Evolutionary conservation across 2,329 filamentous ascomycete genomes (phyloP), one percentile per base, ranked within the genome.

Genomic region (Dactylellina haptotyla): DNA sequence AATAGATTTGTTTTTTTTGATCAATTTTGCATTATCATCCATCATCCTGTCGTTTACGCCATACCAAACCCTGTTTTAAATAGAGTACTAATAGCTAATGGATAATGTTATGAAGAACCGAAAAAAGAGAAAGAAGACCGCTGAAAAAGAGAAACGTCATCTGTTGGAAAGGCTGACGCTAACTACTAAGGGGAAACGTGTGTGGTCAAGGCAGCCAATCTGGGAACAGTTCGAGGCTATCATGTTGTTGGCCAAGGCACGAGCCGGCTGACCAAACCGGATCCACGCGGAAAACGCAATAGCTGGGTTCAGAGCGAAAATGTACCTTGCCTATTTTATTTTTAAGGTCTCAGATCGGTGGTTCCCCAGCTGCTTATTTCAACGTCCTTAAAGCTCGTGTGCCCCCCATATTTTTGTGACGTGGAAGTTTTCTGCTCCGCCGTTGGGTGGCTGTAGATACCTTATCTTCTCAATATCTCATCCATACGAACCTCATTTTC

Each of bases 351-450:
- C 53, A 37, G 34, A 61, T 54, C 32, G 59, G 25, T n/a, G 9
- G 28, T 53, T 39, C 34, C 51, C 64, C 53, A 59, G 53, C 43
- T 65, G 41, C 59, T 64, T 72, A 72, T 72, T 59, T 65, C 43
- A 65, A 72, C 66, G 37, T n/a, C n/a, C n/a, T n/a, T n/a, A n/a
- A n/a, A n/a, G 59, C 59, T 65, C 67, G 67, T 43, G 58, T 72
- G 58, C 51, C 59, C 32, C n/a, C n/a, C n/a, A n/a, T n/a, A 53
- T 9, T 57, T 32, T 41, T 37, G n/a, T n/a, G n/a, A 34, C 30
- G 28, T 6, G 23, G 26, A 30, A n/a, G 50, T 12, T 34, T 51
- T 30, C 37, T 16, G 14, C 37, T 41, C 37, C 37, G 14, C 14
- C 4, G 14, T 14, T 51, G 23, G n/a, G 18, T 54, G 43, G 48